These are phyloP conservation scores for Colletotrichum cordylinicola DNA, from an alignment of 2,329 filamentous ascomycete species.

Conservation along the genomic window DNA sequence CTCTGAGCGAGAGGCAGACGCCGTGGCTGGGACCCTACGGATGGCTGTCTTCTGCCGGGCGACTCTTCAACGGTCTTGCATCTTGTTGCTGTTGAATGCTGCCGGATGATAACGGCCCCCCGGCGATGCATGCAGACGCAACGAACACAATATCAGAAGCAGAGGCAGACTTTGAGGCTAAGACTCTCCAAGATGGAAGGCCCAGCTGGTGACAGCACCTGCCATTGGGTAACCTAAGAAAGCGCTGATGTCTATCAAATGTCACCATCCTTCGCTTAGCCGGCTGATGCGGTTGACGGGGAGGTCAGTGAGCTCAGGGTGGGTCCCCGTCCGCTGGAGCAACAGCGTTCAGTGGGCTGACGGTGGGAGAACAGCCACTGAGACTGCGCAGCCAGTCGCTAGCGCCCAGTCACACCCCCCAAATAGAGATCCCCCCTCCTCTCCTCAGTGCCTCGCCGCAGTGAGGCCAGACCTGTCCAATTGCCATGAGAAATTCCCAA, in stretches of 20 bases:
- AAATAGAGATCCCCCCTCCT: not conserved
- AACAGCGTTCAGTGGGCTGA: not conserved
- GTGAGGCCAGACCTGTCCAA: not conserved
- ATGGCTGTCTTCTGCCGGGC: not conserved
- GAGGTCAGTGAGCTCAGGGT: not conserved
- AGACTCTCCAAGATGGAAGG: not conserved
- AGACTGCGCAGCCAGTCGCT: not conserved
- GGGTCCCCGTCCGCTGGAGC: not conserved
- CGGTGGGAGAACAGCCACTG: not conserved
- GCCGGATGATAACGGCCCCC: not conserved
- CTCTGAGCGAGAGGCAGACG: not conserved
- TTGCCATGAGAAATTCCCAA: constrained; percentile 11
- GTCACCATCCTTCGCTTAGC: constrained; percentile 9
- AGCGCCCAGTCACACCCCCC: not conserved
- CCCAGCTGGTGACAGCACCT: not conserved
- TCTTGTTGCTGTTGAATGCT: not conserved
- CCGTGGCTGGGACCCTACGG: not conserved
- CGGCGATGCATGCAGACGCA: not conserved
- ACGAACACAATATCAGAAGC: not conserved
- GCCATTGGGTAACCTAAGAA: not conserved
- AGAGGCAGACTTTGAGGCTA: not conserved
- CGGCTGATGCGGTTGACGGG: not conserved
- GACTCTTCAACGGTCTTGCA: not conserved
- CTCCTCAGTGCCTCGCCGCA: not conserved
- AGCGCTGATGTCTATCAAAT: constrained; percentile 1